These are phyloP conservation scores for Saccharomyces hybrid DNA, from an alignment of 1,139 yeast species.

Conservation along the genomic window DNA sequence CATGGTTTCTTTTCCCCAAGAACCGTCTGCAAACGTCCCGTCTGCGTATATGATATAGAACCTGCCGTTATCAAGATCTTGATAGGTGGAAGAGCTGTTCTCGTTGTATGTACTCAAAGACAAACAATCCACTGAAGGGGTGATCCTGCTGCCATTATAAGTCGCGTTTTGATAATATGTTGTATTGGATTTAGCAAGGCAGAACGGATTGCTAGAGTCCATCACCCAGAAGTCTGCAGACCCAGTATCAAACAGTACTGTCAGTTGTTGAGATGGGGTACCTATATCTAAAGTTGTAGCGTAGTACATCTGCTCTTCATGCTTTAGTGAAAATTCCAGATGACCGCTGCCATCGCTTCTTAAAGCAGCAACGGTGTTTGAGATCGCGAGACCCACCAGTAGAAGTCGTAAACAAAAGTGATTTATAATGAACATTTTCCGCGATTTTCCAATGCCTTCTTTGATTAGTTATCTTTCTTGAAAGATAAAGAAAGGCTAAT, in stretches of 20 bases:
- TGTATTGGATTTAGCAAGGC: slow-evolving; percentile 14
- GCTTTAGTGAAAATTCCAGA: slow-evolving; percentile 15
- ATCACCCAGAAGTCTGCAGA: slow-evolving; percentile 62
- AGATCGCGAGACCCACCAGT: background rate
- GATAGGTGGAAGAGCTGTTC: slow-evolving; percentile 11
- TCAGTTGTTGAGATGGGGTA: slow-evolving; percentile 43
- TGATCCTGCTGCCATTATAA: slow-evolving; percentile 9
- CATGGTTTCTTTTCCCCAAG: slow-evolving; percentile 21
- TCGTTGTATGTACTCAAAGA: slow-evolving; percentile 9
- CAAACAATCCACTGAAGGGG: slow-evolving; percentile 12
- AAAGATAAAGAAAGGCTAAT: no score
- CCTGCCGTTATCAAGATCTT: slow-evolving; percentile 11
- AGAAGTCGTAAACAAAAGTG: background rate
- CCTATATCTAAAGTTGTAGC: slow-evolving; percentile 43
- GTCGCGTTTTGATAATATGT: slow-evolving; percentile 6
- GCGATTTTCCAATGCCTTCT: background rate
- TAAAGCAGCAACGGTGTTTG: background rate
- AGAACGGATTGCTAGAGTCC: slow-evolving; percentile 30
- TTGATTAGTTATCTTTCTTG: no score
- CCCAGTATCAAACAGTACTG: slow-evolving; percentile 56
- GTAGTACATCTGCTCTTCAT: slow-evolving; percentile 32
- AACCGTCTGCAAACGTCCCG: slow-evolving; percentile 21
- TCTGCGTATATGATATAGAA: slow-evolving; percentile 21
- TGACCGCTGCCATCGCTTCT: slow-evolving; percentile 1
- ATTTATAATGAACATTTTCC: background rate